A percentile compares a stretch with the other conserved stretches of the same genome.
phyloP scores from a whole-genome alignment of 73 alveolate genomes.

The Symbiodinium pilosum region DNA sequence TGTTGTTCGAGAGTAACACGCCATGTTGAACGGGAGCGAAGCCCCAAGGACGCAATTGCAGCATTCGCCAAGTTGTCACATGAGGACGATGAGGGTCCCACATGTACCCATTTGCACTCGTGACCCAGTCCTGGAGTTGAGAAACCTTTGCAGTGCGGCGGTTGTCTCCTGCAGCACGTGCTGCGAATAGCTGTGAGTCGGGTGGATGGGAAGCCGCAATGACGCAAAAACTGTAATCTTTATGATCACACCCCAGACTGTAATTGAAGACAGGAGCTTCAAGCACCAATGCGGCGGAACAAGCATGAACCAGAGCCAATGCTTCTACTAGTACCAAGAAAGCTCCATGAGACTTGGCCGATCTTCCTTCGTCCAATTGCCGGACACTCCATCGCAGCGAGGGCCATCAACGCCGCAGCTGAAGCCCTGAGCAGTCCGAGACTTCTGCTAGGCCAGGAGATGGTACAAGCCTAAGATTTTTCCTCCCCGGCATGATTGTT shows the following conservation, averaged over 20 bases:
- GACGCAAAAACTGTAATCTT: too few relatives aligned
- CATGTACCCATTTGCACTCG: background rate
- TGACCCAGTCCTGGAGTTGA: slow-evolving; percentile 32
- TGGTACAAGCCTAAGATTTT: too few relatives aligned
- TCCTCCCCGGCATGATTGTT: too few relatives aligned
- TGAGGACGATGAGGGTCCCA: too few relatives aligned
- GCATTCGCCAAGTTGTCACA: too few relatives aligned
- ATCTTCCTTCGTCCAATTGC: slow-evolving; percentile 33
- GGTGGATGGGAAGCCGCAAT: too few relatives aligned
- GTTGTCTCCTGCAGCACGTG: slow-evolving; percentile 1
- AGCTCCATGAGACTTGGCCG: too few relatives aligned
- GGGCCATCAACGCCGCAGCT: slow-evolving; percentile 46
- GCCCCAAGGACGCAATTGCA: too few relatives aligned
- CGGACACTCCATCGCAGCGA: slow-evolving; percentile 47
- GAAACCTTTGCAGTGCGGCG: slow-evolving; percentile 19
- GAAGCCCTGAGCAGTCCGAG: slow-evolving; percentile 46
- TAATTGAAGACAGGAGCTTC: background rate
- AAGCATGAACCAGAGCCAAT: background rate
- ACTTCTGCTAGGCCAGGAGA: too few relatives aligned
- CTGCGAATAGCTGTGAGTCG: too few relatives aligned
- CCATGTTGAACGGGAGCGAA: too few relatives aligned
- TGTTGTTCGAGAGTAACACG: too few relatives aligned
- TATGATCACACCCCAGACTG: background rate
- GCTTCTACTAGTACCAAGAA: background rate
- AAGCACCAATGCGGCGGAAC: background rate